phyloP scores from a whole-genome alignment of 176 grass and related monocot genomes.

The Guadua angustifolia region DNA sequence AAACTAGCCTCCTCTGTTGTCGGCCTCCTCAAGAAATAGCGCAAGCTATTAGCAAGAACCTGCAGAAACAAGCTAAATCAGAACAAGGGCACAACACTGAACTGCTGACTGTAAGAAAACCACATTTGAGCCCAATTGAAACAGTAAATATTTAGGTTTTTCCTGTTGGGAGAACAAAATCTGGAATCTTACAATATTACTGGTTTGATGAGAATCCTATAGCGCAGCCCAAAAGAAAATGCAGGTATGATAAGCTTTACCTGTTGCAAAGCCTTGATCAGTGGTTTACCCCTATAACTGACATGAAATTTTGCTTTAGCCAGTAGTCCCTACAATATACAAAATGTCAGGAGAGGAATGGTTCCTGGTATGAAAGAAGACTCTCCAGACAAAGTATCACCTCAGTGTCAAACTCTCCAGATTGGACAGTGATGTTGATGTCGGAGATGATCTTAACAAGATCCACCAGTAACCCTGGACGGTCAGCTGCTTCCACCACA shows the following conservation, averaged over 20 bases:
- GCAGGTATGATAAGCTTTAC: slow-evolving; percentile 44
- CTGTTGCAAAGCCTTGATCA: slow-evolving; percentile 72
- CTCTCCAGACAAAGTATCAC: slow-evolving; percentile 33
- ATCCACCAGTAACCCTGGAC: slow-evolving; percentile 87
- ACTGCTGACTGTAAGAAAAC: not conserved
- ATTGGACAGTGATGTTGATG: slow-evolving; percentile 82
- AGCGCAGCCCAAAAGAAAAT: not conserved
- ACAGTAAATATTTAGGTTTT: not conserved
- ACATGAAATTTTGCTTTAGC: slow-evolving; percentile 99
- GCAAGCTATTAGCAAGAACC: slow-evolving; percentile 95
- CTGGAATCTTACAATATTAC: not conserved
- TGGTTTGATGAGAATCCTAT: not conserved
- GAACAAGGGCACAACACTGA: not conserved
- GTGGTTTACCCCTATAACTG: slow-evolving; percentile 72
- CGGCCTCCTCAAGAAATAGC: slow-evolving; percentile 94
- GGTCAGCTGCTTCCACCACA: slow-evolving; percentile 88
- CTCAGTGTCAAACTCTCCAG: slow-evolving; percentile 96
- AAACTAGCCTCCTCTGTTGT: slow-evolving; percentile 84
- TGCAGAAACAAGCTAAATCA: slow-evolving; percentile 47
- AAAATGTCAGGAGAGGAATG: slow-evolving; percentile 41
- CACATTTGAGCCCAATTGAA: not conserved
- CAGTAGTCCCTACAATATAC: slow-evolving; percentile 68
- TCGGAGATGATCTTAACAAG: slow-evolving; percentile 91
- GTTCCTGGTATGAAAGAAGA: slow-evolving; percentile 5
- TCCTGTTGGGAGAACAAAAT: not conserved